A percentile compares a stretch with the other conserved stretches of the same genome.
These are phyloP conservation scores for Leishmania braziliensis DNA, from an alignment of 208 protist species.

Conservation along the genomic window DNA sequence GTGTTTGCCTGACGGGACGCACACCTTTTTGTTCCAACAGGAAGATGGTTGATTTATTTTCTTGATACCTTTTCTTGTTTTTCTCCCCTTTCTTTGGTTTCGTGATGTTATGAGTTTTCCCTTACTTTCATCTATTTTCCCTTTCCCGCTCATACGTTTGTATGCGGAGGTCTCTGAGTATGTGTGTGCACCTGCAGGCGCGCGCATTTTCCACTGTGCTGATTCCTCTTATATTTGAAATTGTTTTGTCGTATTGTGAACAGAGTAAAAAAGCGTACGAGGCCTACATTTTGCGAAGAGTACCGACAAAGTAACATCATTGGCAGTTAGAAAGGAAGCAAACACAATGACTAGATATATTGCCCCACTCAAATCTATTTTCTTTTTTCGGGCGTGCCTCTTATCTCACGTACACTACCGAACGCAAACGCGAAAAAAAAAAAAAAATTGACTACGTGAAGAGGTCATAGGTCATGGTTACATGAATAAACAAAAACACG, in stretches of 20 bases:
- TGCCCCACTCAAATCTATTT: background rate
- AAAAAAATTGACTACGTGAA: background rate
- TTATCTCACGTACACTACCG: background rate
- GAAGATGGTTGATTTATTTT: background rate
- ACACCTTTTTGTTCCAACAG: background rate
- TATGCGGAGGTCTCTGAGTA: background rate
- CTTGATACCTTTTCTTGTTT: background rate
- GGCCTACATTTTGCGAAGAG: background rate
- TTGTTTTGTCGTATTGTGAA: background rate
- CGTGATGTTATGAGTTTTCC: background rate
- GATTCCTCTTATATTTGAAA: background rate
- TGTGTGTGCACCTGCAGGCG: background rate
- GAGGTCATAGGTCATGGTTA: constrained; percentile 1
- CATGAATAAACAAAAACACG: too few species aligned
- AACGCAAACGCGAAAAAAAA: background rate
- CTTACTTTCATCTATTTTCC: background rate
- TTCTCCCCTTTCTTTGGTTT: background rate
- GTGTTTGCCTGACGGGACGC: background rate
- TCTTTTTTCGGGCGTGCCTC: background rate
- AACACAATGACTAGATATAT: background rate
- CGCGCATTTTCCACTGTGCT: background rate
- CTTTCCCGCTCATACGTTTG: background rate
- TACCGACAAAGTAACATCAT: background rate
- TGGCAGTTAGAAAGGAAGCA: background rate
- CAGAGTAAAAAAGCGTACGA: background rate